These are phyloP conservation scores for Elongisporangium senticosum DNA, from an alignment of 352 stramenopile species.

Conservation along the genomic window DNA sequence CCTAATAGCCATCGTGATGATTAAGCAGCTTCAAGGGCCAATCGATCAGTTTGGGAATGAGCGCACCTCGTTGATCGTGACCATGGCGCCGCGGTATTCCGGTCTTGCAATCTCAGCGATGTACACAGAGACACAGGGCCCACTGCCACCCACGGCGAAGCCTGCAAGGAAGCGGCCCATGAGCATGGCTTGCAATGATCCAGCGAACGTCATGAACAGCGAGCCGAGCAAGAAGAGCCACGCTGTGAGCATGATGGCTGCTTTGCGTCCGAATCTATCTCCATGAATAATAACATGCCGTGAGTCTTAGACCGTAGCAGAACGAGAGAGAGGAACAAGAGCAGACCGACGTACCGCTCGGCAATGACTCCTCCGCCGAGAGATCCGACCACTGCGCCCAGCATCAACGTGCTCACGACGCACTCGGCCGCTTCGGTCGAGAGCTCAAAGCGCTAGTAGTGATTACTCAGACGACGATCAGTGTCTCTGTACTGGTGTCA, in stretches of 20 bases:
- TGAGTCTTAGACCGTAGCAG: slow-evolving; percentile 1
- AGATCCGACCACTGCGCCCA: slow-evolving; percentile 60
- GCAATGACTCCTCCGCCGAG: slow-evolving; percentile 44
- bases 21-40: neutral
- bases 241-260: slow-evolving; percentile 53
- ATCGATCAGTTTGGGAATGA: neutral
- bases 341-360: slow-evolving; percentile 27
- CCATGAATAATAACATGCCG: neutral
- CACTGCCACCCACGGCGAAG: slow-evolving; percentile 54
- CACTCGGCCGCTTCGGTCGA: slow-evolving; percentile 42
- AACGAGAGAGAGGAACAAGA: neutral
- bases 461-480: no score
- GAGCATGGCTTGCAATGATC: slow-evolving; percentile 41
- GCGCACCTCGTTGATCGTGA: slow-evolving; percentile 58
- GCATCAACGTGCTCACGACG: slow-evolving; percentile 66
- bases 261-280: slow-evolving; percentile 49
- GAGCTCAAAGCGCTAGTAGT: slow-evolving; percentile 36
- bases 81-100: slow-evolving; percentile 44
- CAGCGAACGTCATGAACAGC: slow-evolving; percentile 61
- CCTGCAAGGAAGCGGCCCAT: slow-evolving; percentile 59
- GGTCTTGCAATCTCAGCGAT: slow-evolving; percentile 59
- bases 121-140: slow-evolving; percentile 60
- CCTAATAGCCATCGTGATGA: slow-evolving; percentile 11
- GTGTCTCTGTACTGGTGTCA: no score
- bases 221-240: slow-evolving; percentile 55